Conservation (phyloP, 441 rosid species). For the Populus tomentosa region DNA sequence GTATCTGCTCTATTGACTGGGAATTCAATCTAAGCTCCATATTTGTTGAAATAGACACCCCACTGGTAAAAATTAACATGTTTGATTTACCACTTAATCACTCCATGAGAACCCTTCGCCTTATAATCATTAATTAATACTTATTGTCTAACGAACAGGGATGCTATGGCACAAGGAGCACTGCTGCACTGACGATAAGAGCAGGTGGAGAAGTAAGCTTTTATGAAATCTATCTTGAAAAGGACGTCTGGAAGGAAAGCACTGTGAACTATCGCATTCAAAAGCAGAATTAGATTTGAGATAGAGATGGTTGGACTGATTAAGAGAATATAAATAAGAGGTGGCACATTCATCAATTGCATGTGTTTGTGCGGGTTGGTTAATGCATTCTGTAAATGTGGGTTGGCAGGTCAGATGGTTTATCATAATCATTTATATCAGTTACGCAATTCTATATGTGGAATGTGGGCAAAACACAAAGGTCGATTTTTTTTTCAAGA, state of each 20-base stretch:
- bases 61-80: conserved; percentile 36
- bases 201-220: conserved; percentile 44
- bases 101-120: not conserved
- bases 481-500: not conserved
- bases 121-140: not conserved
- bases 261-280: conserved; percentile 34
- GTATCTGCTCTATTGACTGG: conserved; percentile 52
- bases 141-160: conserved; percentile 34
- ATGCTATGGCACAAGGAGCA: conserved; percentile 55
- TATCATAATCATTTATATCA: not conserved
- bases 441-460: not conserved
- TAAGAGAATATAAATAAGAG: conserved; percentile 1
- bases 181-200: conserved; percentile 36
- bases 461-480: not conserved
- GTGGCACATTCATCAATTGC: not conserved
- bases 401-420: conserved; percentile 9
- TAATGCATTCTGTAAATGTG: conserved; percentile 5
- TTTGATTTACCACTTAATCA: not conserved
- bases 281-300: conserved; percentile 24
- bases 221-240: conserved; percentile 51
- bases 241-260: conserved; percentile 52
- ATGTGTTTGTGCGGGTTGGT: not conserved
- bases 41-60: conserved; percentile 54
- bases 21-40: conserved; percentile 57
- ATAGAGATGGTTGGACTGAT: not conserved